A percentile compares a stretch with the other conserved stretches of the same genome.
Conservation (phyloP, 208 protist species). For the Acanthamoeba castellanii region DNA sequence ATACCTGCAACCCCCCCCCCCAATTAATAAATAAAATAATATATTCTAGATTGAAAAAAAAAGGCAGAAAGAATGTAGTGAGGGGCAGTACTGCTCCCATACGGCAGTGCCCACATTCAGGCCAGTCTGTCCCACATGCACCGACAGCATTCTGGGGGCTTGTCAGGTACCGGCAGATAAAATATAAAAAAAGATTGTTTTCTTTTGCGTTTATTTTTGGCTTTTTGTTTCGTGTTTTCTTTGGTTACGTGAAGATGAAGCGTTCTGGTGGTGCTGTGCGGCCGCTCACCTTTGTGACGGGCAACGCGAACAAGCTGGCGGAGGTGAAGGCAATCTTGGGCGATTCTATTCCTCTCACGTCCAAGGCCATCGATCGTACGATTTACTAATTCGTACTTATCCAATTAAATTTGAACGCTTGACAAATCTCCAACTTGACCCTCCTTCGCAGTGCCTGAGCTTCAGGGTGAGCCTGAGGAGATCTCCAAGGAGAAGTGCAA, state of each 20-base stretch:
- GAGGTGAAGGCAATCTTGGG: conserved; percentile 94
- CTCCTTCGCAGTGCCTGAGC: conserved; percentile 93
- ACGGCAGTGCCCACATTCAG: too few species aligned
- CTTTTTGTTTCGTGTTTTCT: not conserved
- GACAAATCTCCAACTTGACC: not conserved
- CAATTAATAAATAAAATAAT: too few species aligned
- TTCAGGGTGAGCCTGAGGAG: conserved; percentile 94
- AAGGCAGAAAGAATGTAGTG: too few species aligned
- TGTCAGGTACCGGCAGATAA: too few species aligned
- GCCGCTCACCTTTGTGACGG: conserved; percentile 94
- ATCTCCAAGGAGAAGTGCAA: conserved; percentile 95
- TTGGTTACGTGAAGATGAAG: not conserved
- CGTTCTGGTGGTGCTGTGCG: not conserved
- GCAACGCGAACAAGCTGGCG: conserved; percentile 97
- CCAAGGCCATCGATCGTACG: conserved; percentile 88
- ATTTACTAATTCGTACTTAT: not conserved
- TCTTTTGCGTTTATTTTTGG: too few species aligned
- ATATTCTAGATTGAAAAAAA: too few species aligned
- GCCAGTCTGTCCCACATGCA: too few species aligned
- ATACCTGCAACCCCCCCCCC: too few species aligned
- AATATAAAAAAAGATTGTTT: too few species aligned
- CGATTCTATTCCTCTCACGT: conserved; percentile 83
- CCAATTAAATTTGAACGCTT: too few species aligned
- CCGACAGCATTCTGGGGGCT: too few species aligned
- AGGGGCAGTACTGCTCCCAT: too few species aligned